A percentile compares a stretch with the other conserved stretches of the same genome.
Evolutionary conservation across 2,329 filamentous ascomycete species (phyloP).

Genomic region (Colletotrichum shisoi): DNA sequence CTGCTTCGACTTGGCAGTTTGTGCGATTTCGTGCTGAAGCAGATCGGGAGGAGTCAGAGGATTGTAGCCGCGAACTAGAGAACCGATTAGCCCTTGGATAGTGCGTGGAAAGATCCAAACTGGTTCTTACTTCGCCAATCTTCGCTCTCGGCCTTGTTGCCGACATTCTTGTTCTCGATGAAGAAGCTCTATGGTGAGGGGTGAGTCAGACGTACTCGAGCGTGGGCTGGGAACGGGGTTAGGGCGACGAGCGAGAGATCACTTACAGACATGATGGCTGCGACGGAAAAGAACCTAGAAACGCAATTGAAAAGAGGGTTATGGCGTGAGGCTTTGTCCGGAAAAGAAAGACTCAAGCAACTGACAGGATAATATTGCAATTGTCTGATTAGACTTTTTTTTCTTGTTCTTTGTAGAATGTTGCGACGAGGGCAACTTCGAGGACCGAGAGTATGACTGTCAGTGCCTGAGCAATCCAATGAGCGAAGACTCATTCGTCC

Average conservation of each 20-base stretch:
- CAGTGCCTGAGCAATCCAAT: slow-evolving; percentile 15
- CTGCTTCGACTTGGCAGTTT: slow-evolving; percentile 63
- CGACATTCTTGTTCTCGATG: slow-evolving; percentile 80
- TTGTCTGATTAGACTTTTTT: slow-evolving; percentile 28
- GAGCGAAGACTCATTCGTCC: slow-evolving; percentile 36
- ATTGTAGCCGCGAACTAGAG: slow-evolving; percentile 83
- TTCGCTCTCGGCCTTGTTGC: slow-evolving; percentile 76
- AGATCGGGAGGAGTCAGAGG: slow-evolving; percentile 91
- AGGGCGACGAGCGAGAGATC: slow-evolving; percentile 2
- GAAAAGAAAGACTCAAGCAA: not conserved
- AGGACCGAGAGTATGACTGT: slow-evolving; percentile 23
- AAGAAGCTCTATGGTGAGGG: slow-evolving; percentile 64
- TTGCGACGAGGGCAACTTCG: slow-evolving; percentile 25
- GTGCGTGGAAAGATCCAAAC: slow-evolving; percentile 5
- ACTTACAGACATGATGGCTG: slow-evolving; percentile 49
- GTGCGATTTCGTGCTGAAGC: slow-evolving; percentile 88
- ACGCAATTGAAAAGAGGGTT: slow-evolving; percentile 5
- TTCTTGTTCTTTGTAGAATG: slow-evolving; percentile 11
- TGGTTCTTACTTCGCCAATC: slow-evolving; percentile 78
- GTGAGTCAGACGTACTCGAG: slow-evolving; percentile 43
- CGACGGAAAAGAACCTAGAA: slow-evolving; percentile 7
- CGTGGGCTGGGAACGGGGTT: slow-evolving; percentile 6
- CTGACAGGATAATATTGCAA: slow-evolving; percentile 4
- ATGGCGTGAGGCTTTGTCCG: not conserved
- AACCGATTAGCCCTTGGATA: slow-evolving; percentile 41